phyloP scores from a whole-genome alignment of 768 basidiomycete genomes.

The Gloeophyllum trabeum region DNA sequence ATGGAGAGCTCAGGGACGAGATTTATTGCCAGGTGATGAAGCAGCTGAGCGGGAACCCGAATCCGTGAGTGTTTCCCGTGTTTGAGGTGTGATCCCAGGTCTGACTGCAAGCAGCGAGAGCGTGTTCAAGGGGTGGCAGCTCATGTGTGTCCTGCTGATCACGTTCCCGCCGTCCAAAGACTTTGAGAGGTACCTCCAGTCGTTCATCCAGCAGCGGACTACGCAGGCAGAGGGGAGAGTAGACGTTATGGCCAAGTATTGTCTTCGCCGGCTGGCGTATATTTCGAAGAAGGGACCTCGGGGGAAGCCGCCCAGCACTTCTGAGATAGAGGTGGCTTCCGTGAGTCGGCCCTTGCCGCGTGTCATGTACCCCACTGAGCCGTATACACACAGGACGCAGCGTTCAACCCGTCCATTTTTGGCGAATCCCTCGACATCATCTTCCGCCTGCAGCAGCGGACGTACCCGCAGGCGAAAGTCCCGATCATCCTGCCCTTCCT shows the following conservation, averaged over 20 bases:
- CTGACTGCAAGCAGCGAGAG: conserved; percentile 46
- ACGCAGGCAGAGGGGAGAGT: conserved; percentile 63
- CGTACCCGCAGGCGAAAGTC: conserved; percentile 75
- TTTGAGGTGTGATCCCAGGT: not conserved
- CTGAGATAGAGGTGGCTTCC: conserved; percentile 89
- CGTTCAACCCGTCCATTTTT: conserved; percentile 91
- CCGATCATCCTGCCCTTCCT: conserved; percentile 94
- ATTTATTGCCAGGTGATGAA: conserved; percentile 92
- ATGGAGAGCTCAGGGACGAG: conserved; percentile 85
- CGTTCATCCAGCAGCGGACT: conserved; percentile 68
- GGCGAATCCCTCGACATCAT: conserved; percentile 83
- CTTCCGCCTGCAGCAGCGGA: conserved; percentile 74
- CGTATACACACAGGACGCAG: conserved; percentile 62
- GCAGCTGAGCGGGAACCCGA: conserved; percentile 77
- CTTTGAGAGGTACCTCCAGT: conserved; percentile 74
- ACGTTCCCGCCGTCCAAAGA: conserved; percentile 92
- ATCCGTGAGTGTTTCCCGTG: conserved; percentile 37
- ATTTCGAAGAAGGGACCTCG: conserved; percentile 80
- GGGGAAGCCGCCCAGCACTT: conserved; percentile 68
- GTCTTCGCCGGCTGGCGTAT: conserved; percentile 62
- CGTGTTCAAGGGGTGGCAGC: conserved; percentile 86
- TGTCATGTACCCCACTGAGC: not conserved
- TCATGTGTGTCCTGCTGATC: conserved; percentile 81
- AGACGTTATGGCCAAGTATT: conserved; percentile 87
- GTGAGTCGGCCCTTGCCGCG: conserved; percentile 26